Conservation (phyloP, 805 yeast species). For the Metschnikowia peoriensis region DNA sequence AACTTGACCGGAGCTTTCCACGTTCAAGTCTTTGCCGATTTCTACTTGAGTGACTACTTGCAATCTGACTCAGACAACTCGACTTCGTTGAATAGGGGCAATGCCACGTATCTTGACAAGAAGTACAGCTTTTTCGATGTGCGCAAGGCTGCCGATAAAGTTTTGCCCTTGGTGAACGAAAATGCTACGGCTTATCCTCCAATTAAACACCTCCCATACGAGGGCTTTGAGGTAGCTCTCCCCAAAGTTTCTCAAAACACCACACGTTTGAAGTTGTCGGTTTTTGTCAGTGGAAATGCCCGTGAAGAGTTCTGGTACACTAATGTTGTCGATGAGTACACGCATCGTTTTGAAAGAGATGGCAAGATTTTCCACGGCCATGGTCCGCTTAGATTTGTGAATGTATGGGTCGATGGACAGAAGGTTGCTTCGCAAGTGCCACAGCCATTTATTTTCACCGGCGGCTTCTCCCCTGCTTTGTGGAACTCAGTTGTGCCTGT, state of each 20-base stretch:
- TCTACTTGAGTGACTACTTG: slow-evolving; percentile 29
- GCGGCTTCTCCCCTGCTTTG: slow-evolving; percentile 75
- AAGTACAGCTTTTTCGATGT: slow-evolving; percentile 25
- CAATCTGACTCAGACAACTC: neutral
- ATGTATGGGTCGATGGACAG: slow-evolving; percentile 57
- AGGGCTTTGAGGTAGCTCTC: slow-evolving; percentile 34
- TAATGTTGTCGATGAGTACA: slow-evolving; percentile 51
- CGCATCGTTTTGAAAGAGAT: slow-evolving; percentile 33
- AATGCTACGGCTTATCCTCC: slow-evolving; percentile 36
- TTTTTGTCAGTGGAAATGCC: slow-evolving; percentile 72
- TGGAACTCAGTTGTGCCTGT: slow-evolving; percentile 81
- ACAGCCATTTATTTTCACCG: slow-evolving; percentile 72
- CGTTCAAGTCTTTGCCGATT: slow-evolving; percentile 50
- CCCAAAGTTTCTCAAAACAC: slow-evolving; percentile 54
- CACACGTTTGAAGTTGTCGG: slow-evolving; percentile 54
- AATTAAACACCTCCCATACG: slow-evolving; percentile 44
- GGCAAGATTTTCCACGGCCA: slow-evolving; percentile 46
- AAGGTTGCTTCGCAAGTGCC: slow-evolving; percentile 65
- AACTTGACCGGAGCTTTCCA: slow-evolving; percentile 61
- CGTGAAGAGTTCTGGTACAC: slow-evolving; percentile 85
- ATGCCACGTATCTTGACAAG: slow-evolving; percentile 5
- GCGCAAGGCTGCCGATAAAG: slow-evolving; percentile 37
- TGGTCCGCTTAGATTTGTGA: slow-evolving; percentile 70
- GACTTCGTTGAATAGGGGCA: neutral
- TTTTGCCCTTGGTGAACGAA: slow-evolving; percentile 36